Conservation (phyloP, 805 yeast species). For the Spathaspora hagerdaliae region DNA sequence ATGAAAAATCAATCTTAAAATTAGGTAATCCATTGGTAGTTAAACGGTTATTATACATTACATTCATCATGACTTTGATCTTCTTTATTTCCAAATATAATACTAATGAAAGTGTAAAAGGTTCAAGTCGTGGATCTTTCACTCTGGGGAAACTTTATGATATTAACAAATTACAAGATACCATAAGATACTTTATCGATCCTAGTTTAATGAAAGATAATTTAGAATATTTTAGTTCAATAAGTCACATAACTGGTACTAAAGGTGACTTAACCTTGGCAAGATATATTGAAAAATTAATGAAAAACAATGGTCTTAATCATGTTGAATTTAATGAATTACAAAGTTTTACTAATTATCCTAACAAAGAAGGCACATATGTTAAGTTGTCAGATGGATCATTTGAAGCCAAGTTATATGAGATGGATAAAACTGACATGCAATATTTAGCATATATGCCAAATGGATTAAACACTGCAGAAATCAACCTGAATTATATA, state of each 20-base stretch:
- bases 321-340: conserved; percentile 47
- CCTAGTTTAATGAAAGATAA: conserved; percentile 57
- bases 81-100: conserved; percentile 59
- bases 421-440: conserved; percentile 26
- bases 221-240: conserved; percentile 66
- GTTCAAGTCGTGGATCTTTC: conserved; percentile 27
- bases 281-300: conserved; percentile 56
- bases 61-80: conserved; percentile 55
- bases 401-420: conserved; percentile 36
- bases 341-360: conserved; percentile 63
- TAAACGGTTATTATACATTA: conserved; percentile 69
- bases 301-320: conserved; percentile 54
- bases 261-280: conserved; percentile 77
- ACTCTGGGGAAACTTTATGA: conserved; percentile 61
- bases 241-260: conserved; percentile 89
- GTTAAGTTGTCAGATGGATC: conserved; percentile 29
- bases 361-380: conserved; percentile 32
- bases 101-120: conserved; percentile 34
- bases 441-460: conserved; percentile 61
- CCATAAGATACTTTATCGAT: conserved; percentile 50
- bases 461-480: conserved; percentile 49
- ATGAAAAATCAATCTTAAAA: conserved; percentile 56
- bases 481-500: conserved; percentile 50
- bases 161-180: conserved; percentile 45
- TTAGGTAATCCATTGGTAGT: conserved; percentile 87